Percentiles rank a stretch among this genome's conserved stretches.
phyloP scores from a whole-genome alignment of 805 yeast genomes.

The Lachancea thermotolerans region DNA sequence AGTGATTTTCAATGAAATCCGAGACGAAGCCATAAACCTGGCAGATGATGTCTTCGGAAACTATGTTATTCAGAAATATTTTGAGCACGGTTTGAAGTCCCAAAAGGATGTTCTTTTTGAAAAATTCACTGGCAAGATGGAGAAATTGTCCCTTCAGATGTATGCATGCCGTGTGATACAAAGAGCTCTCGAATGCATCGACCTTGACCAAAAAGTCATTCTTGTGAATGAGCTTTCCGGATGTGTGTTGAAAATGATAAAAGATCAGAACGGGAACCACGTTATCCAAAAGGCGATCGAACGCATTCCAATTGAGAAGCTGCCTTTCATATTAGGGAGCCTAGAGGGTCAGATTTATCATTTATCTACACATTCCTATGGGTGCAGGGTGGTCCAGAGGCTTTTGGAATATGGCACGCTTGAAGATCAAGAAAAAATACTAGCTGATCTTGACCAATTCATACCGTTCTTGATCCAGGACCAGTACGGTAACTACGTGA shows the following conservation, averaged over 20 bases:
- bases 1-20: slow-evolving; percentile 74
- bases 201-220: slow-evolving; percentile 53
- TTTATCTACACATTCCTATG: slow-evolving; percentile 91
- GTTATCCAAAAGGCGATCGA: slow-evolving; percentile 95
- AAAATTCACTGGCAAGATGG: slow-evolving; percentile 52
- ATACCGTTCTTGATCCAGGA: slow-evolving; percentile 79
- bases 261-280: slow-evolving; percentile 97
- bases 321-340: slow-evolving; percentile 67
- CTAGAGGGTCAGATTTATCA: slow-evolving; percentile 68
- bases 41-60: slow-evolving; percentile 98
- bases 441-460: slow-evolving; percentile 65
- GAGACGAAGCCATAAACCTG: slow-evolving; percentile 64
- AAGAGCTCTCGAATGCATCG: slow-evolving; percentile 74
- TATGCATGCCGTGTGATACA: slow-evolving; percentile 98
- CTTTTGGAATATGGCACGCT: slow-evolving; percentile 69
- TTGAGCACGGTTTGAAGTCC: slow-evolving; percentile 69
- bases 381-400: slow-evolving; percentile 94
- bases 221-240: slow-evolving; percentile 66
- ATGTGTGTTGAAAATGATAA: slow-evolving; percentile 60
- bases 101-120: slow-evolving; percentile 66
- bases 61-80: slow-evolving; percentile 90
- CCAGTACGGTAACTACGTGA: slow-evolving; percentile 96
- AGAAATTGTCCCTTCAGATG: slow-evolving; percentile 81
- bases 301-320: slow-evolving; percentile 60
- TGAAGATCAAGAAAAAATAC: slow-evolving; percentile 58